Conservation (phyloP, 768 basidiomycete genomes). For the Stropharia rugosoannulata region DNA sequence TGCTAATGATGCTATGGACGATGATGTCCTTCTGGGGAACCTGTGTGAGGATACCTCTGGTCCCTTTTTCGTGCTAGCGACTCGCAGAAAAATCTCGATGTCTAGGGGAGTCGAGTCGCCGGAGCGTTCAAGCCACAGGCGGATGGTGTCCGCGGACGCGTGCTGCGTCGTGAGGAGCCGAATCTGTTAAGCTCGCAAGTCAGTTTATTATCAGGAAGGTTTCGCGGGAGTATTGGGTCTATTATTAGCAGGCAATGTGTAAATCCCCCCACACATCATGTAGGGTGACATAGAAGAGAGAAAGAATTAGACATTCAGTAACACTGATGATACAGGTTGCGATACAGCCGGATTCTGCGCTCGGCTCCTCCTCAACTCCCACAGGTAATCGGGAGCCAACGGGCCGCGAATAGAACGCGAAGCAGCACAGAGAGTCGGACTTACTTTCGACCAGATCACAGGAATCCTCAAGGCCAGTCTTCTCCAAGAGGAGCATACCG, state of each 20-base stretch:
- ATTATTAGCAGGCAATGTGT: slow-evolving; percentile 7
- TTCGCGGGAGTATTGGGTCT: slow-evolving; percentile 7
- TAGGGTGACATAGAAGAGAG: background rate
- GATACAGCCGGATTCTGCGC: slow-evolving; percentile 6
- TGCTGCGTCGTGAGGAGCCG: slow-evolving; percentile 70
- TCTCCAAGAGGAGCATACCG: slow-evolving; percentile 70
- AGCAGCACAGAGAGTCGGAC: slow-evolving; percentile 20
- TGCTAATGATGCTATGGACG: slow-evolving; percentile 26
- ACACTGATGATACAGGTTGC: background rate
- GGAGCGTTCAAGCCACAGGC: slow-evolving; percentile 82
- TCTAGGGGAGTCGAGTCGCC: slow-evolving; percentile 70
- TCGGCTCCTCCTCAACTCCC: slow-evolving; percentile 6
- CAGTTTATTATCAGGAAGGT: slow-evolving; percentile 5
- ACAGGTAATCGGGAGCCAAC: slow-evolving; percentile 9
- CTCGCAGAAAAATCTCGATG: slow-evolving; percentile 76
- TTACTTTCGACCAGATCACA: slow-evolving; percentile 75
- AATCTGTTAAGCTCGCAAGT: slow-evolving; percentile 38
- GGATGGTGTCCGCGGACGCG: slow-evolving; percentile 74
- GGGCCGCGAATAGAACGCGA: slow-evolving; percentile 13
- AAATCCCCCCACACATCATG: background rate
- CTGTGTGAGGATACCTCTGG: slow-evolving; percentile 20
- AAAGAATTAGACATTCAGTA: background rate
- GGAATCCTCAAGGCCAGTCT: slow-evolving; percentile 65
- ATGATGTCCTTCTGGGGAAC: slow-evolving; percentile 27
- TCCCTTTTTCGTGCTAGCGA: slow-evolving; percentile 30